Base-by-base conservation (phyloP, 345 rosid genomes). In the Salix suchowensis region DNA sequence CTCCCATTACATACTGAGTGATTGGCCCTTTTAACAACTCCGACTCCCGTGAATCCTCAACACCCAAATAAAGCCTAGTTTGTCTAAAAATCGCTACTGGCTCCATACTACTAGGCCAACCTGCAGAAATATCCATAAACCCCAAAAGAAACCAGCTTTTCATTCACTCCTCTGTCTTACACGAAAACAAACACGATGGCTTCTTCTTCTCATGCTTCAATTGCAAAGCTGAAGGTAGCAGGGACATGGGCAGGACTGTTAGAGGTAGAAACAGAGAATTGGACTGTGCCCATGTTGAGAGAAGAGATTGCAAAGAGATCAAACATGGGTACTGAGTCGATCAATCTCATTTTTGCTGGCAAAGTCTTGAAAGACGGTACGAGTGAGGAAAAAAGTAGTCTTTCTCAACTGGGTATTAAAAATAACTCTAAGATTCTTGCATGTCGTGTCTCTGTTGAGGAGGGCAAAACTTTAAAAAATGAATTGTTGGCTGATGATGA, bases 201-300 rank as follows among this genome's bases (percentile, higher is more conserved):
- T 13, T 55, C n/a, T 28, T 55, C 67, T 72, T 65, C 40, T 28
- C 11, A 36, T 68, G 39, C 71, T 46, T 55, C 79, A 50, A 85
- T 87, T 96, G 88, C 88, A 80, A 93, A 91, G 82, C 83, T 95
- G 74, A 95, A 88, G 88, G 85, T 95, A 28, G 99, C 91, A n/a
- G 98, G 98, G 48, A 86, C 87, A 24, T 93, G 98, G 98, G 83
- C 85, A 0, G 99, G 98, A 52, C 74, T 87, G 12, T n/a, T 93
- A 15, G 93, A 95, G 82, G 90, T 91, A 30, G 96, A 93, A 74
- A 82, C 93, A 76, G 94, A 91, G 52, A 83, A 79, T 28, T 91
- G 96, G 99, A 88, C 93, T n/a, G 85, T 93, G 40, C 73, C 76
- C 62, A 88, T 87, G 94, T 77, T 95, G 83, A 88, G 91, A 84